Percentiles rank a stretch among this genome's conserved stretches.
These are phyloP conservation scores for Didymella segeticola DNA, from an alignment of 2,329 filamentous ascomycete species.

Conservation along the genomic window DNA sequence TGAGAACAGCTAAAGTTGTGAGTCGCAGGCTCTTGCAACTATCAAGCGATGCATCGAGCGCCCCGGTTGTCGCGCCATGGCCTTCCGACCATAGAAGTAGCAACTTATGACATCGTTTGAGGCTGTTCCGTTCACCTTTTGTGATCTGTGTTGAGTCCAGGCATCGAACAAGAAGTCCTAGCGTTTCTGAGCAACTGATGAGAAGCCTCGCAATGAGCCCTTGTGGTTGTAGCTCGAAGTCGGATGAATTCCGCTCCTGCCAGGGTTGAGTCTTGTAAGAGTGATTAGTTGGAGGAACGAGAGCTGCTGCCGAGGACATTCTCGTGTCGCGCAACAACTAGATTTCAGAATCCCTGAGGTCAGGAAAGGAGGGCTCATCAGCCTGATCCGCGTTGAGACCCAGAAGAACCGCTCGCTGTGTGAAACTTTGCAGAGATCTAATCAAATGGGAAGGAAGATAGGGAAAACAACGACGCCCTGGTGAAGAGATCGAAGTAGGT, in stretches of 20 bases:
- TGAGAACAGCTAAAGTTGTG: slow-evolving; percentile 21
- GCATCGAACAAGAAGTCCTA: neutral
- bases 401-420: too few relatives aligned
- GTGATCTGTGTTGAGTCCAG: neutral
- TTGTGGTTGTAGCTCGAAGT: neutral
- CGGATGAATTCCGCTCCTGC: neutral
- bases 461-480: too few relatives aligned
- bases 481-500: too few relatives aligned
- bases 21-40: slow-evolving; percentile 19
- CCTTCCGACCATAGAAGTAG: slow-evolving; percentile 29
- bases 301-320: too few relatives aligned
- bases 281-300: neutral
- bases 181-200: slow-evolving; percentile 8
- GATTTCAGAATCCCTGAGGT: too few relatives aligned
- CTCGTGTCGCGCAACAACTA: too few relatives aligned
- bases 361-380: too few relatives aligned
- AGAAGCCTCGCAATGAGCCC: slow-evolving; percentile 17
- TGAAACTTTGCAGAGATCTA: too few relatives aligned
- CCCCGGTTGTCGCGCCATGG: slow-evolving; percentile 17
- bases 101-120: slow-evolving; percentile 18
- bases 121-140: slow-evolving; percentile 5
- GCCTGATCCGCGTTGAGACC: too few relatives aligned
- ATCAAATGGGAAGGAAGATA: too few relatives aligned
- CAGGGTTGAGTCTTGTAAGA: slow-evolving; percentile 1
- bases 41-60: slow-evolving; percentile 25